Evolutionary conservation across 2,329 filamentous ascomycete genomes (phyloP), one percentile per base, ranked within the genome.

Genomic region (Colletotrichum magnum): DNA sequence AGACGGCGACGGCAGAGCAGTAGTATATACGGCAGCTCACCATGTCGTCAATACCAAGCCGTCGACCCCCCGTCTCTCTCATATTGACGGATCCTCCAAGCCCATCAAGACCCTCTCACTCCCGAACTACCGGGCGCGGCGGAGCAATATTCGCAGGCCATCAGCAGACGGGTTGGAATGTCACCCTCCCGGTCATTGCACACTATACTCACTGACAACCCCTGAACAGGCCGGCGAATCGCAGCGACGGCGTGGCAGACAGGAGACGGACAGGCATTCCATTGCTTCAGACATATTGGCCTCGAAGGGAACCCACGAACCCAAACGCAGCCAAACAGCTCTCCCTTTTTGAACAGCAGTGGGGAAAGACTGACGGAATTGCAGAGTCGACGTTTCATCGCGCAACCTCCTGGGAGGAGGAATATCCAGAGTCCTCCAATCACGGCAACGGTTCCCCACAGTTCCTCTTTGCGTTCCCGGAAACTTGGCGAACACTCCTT

Each of bases 351-450:
- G n/a, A n/a, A 45, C 28, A 12, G 39, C 47, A 43, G 58, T 56
- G 50, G 50, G 21, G 26, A 45, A 7, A 47, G 47, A 41, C 7
- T 24, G n/a, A 48, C 41, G 24, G 41, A 39, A 21, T 43, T 43
- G 32, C 32, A 9, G 41, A 43, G 41, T 59, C 43, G 62, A 59
- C 66, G 66, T 69, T 69, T 69, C 66, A 69, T 66, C 66, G 62
- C 62, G 56, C 62, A 51, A 51, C 48, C 57, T 45, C 54, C 32
- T 18, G 53, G 61, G 56, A 45, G 56, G 56, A 69, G 43, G 56
- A 66, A 51, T 28, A 47, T 47, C 24, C n/a, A 32, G 66, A 56
- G 32, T 56, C 56, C 54, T 60, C 62, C 62, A 69, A 69, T 69
- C 62, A 65, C 41, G 15, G 6, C 24, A 28, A 15, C 36, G 50